These are phyloP conservation scores for Phytopythium vexans DNA, from an alignment of 352 stramenopile genomes.

Conservation along the genomic window DNA sequence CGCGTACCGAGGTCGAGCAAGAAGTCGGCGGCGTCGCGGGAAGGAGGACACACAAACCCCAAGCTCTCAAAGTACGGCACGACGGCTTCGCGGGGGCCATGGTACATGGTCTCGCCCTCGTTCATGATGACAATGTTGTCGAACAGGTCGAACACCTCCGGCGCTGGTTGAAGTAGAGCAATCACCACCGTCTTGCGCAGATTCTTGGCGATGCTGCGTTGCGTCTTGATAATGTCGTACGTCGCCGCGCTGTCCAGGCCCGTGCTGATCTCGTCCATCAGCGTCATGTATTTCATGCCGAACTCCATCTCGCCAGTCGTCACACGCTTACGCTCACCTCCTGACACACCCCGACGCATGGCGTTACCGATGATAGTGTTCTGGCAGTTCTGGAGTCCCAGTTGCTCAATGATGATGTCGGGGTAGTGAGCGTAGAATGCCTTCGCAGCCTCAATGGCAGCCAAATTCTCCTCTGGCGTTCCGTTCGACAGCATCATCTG, in stretches of 20 bases:
- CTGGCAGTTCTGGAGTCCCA: conserved; percentile 39
- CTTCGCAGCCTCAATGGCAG: conserved; percentile 12
- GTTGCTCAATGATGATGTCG: conserved; percentile 39
- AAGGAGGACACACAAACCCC: conserved; percentile 32
- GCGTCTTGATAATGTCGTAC: conserved; percentile 85
- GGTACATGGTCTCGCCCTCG: conserved; percentile 57
- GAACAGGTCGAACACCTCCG: conserved; percentile 53
- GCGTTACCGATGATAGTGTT: conserved; percentile 51
- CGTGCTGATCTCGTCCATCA: conserved; percentile 91
- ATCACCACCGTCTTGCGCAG: conserved; percentile 54
- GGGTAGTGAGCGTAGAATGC: conserved; percentile 28
- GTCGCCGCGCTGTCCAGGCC: conserved; percentile 89
- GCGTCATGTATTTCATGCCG: conserved; percentile 57
- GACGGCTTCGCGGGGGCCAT: conserved; percentile 31
- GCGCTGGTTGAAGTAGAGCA: conserved; percentile 49
- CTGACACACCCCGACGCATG: conserved; percentile 55
- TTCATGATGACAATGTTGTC: conserved; percentile 58
- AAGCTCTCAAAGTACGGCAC: conserved; percentile 34
- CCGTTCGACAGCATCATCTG: conserved; percentile 29
- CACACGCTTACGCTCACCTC: conserved; percentile 64
- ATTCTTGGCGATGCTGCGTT: conserved; percentile 43
- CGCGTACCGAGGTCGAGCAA: conserved; percentile 49
- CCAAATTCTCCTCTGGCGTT: conserved; percentile 28
- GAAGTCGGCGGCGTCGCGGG: conserved; percentile 49
- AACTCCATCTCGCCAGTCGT: conserved; percentile 83